Evolutionary conservation across 441 rosid genomes (phyloP).

Genomic region (Hura crepitans): DNA sequence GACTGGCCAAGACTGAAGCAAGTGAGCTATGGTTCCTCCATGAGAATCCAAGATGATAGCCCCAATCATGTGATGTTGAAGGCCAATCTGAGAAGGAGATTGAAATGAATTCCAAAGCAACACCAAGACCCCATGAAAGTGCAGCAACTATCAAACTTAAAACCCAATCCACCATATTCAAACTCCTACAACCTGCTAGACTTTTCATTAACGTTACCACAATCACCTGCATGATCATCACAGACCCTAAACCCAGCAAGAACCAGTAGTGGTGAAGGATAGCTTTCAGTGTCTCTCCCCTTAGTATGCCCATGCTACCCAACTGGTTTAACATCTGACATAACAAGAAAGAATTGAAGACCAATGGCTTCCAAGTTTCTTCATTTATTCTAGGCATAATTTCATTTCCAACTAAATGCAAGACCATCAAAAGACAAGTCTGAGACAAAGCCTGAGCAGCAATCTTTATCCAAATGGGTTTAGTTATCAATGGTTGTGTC

Average conservation of each 20-base stretch:
- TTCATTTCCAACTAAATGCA: slow-evolving; percentile 21
- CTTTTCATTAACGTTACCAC: slow-evolving; percentile 14
- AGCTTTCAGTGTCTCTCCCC: not conserved
- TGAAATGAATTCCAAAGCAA: slow-evolving; percentile 3
- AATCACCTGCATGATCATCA: slow-evolving; percentile 19
- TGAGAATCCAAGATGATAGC: not conserved
- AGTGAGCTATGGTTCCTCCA: not conserved
- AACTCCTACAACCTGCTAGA: slow-evolving; percentile 10
- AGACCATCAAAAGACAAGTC: slow-evolving; percentile 19
- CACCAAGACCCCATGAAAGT: slow-evolving; percentile 21
- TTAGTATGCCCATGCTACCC: slow-evolving; percentile 9
- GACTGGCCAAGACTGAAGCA: not conserved
- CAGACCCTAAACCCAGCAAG: not conserved
- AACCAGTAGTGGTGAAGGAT: slow-evolving; percentile 13
- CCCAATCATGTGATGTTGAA: not conserved
- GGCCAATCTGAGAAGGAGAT: not conserved
- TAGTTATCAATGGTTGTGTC: slow-evolving; percentile 19
- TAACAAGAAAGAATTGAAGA: slow-evolving; percentile 26
- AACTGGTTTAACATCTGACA: slow-evolving; percentile 31
- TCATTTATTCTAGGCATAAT: slow-evolving; percentile 11
- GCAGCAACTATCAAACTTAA: slow-evolving; percentile 22
- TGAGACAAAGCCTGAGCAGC: slow-evolving; percentile 22
- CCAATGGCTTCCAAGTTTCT: slow-evolving; percentile 18
- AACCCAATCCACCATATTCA: slow-evolving; percentile 25
- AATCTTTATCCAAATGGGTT: slow-evolving; percentile 17